Base-by-base conservation (phyloP, 2,329 filamentous ascomycete genomes). In the Fusarium tanahbumbuense region DNA sequence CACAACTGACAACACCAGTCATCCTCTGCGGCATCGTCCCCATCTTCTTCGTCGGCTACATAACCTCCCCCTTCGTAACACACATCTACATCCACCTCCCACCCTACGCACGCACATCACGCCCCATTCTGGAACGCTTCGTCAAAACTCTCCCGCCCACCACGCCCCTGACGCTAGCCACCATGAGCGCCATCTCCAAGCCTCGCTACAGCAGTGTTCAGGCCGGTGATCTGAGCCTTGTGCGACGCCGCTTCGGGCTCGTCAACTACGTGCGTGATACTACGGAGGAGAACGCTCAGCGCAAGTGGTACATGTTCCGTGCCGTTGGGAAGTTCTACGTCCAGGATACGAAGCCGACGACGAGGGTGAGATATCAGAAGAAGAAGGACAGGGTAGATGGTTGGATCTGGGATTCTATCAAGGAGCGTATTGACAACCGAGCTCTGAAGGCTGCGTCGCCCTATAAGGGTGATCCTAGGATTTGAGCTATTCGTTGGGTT, bases 81-180 rank as follows among this genome's bases (percentile, higher is more conserved):
- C 89, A 90, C 75, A 85, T 96, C 64, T 88, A 92, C 78, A 81
- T 96, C 52, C 86, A 87, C 23, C 83, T 94, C 3, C 93, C 93
- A 0, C 77, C 83, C 1, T 87, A 86, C 70, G 92, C 91, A 18
- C 88, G 91, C 46, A 79, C 83, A 41, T 91, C 90, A 1, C 86
- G 85, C 34, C 81, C 85, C 28, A 79, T 85, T 52, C 81, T 92
- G 23, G 79, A 84, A 61, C 83, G 84, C 57, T 90, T 87, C 75
- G 80, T 86, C 32, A 79, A 75, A 48, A 75, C 77, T 28, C 78
- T 87, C 3, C 84, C 87, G 3, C 79, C 84, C 6, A 73, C 81
- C 13, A 79, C 82, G 8, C 80, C 78, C 52, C 78, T 89, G 18
- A 83, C 86, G 56, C 73, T 89, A 62, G 86, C 85, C 40, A 88